These are phyloP conservation scores for Yarrowia osloensis DNA, from an alignment of 805 yeast genomes.

Conservation along the genomic window DNA sequence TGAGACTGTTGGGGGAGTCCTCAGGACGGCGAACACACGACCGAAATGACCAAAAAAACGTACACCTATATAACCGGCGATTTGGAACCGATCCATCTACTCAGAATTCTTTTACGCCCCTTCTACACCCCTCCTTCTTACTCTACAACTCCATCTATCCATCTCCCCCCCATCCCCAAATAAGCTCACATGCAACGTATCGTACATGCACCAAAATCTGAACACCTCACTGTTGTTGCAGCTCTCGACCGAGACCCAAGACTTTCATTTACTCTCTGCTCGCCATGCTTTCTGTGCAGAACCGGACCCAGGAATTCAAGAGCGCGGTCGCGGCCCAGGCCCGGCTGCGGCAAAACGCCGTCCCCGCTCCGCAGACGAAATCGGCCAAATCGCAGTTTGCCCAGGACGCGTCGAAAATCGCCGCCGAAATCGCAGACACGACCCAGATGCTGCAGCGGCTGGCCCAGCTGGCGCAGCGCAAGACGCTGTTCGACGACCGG, in stretches of 20 bases:
- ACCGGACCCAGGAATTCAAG: conserved; percentile 89
- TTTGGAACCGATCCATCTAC: neutral
- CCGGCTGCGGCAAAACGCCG: conserved; percentile 51
- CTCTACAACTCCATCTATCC: neutral
- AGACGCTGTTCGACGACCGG: conserved; percentile 89
- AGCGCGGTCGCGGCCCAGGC: conserved; percentile 82
- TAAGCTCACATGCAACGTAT: neutral
- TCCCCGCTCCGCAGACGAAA: conserved; percentile 36
- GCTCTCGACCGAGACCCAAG: too few species aligned
- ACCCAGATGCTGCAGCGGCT: conserved; percentile 78
- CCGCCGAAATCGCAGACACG: conserved; percentile 84
- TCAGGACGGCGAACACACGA: neutral
- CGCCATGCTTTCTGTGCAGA: conserved; percentile 51
- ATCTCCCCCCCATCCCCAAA: neutral
- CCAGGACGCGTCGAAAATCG: conserved; percentile 72
- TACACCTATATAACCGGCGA: neutral
- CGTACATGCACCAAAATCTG: neutral
- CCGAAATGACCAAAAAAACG: neutral
- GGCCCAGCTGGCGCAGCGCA: conserved; percentile 82
- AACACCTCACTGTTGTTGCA: conserved; percentile 5
- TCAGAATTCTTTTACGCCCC: neutral
- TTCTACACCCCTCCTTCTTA: neutral
- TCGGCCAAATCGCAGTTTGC: conserved; percentile 60
- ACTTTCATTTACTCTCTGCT: neutral
- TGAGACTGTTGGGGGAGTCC: neutral